Evolutionary conservation across 192 early-diverging fungal genomes (phyloP), one percentile per base, ranked within the genome.

Genomic region (Glomus cerebriforme): DNA sequence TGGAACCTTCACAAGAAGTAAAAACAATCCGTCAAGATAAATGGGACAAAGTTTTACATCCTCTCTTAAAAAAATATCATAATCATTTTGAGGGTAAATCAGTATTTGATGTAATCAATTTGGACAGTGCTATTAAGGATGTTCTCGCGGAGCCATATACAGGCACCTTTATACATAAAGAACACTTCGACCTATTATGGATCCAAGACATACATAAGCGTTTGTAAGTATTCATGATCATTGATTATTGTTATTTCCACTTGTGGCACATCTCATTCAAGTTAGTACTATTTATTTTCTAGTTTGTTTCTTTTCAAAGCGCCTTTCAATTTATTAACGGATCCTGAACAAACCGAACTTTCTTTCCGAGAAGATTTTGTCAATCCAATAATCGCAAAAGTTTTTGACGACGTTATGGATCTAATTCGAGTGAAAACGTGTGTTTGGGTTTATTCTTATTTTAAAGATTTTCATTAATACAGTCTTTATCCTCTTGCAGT

Each of bases 41-140:
- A 73, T 73, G 72, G 72, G 19, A 73, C 29, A 73, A 73, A n/a
- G 58, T 24, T 73, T 34, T 73, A 73, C 47, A 73, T 9, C 72
- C 72, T 59, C 72, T 73, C 31, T 32, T 73, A 73, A 32, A 73
- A 73, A 73, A 73, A 29, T 73, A 73, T 39, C 72, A 73, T 13
- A 10, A 27, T 4, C 58, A 73, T 32, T 73, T 73, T 32, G 72
- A 73, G 31, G 15, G n/a, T 17, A 73, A 73, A 73, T 73, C 72
- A 13, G 72, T 31, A 29, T 73, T 73, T 59, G 72, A 73, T n/a
- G 27, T n/a, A 59, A 73, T 73, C 31, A 32, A 47, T 1, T 73
- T 73, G 72, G 58, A 59, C 31, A 29, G 19, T n/a, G n/a, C 72
- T 17, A 73, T 73, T 22, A 39, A 73, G 35, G 49, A 59, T 59